Conservation (phyloP, 345 rosid genomes). For the Reutealis trisperma region DNA sequence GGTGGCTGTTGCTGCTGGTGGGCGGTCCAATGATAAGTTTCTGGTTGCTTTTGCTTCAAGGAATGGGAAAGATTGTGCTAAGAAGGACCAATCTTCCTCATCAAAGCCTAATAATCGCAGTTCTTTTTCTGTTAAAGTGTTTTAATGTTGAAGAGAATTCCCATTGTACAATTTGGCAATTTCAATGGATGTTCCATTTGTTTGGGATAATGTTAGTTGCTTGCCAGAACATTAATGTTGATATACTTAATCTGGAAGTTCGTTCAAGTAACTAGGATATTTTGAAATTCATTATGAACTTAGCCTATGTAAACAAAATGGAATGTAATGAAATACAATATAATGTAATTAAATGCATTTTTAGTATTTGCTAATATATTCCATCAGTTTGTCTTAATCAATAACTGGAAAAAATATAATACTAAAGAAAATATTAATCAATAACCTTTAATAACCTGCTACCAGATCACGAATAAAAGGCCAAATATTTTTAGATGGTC, state of each 20-base stretch:
- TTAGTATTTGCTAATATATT: too few species aligned
- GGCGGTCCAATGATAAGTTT: constrained; percentile 54
- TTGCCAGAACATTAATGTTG: not conserved
- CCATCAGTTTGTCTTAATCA: too few species aligned
- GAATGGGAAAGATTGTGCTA: constrained; percentile 49
- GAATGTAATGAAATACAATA: too few species aligned
- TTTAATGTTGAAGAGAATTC: not conserved
- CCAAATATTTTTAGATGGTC: not conserved
- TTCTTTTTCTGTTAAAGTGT: constrained; percentile 37
- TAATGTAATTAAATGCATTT: too few species aligned
- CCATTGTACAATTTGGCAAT: not conserved
- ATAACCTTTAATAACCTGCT: too few species aligned
- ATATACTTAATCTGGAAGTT: not conserved
- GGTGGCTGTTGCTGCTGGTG: constrained; percentile 6
- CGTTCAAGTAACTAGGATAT: not conserved
- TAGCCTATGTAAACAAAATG: too few species aligned
- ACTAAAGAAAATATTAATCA: too few species aligned
- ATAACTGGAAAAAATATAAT: too few species aligned
- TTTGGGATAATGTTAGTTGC: not conserved
- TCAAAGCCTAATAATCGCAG: constrained; percentile 18
- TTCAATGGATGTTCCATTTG: not conserved
- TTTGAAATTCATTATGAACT: not conserved
- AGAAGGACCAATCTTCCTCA: constrained; percentile 21
- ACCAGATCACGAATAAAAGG: too few species aligned
- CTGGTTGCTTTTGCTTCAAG: constrained; percentile 55